phyloP scores from a whole-genome alignment of 75 land plant species.

The Larix kaempferi region DNA sequence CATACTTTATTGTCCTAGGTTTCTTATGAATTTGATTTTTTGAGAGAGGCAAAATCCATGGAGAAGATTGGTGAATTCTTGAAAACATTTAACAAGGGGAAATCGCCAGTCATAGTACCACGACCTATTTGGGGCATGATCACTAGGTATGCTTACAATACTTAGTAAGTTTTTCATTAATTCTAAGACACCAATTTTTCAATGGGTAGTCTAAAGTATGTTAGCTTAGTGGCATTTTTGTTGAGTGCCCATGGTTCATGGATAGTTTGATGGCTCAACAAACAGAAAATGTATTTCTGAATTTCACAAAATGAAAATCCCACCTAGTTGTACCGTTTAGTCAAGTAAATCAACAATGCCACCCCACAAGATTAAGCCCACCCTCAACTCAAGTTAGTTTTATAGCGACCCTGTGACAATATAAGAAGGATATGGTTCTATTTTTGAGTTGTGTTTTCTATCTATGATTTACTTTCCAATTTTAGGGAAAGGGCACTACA shows the following conservation, averaged over 20 bases:
- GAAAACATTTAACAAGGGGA: constrained; percentile 40
- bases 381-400: no score
- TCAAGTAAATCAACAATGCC: no score
- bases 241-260: neutral
- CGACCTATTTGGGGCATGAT: constrained; percentile 54
- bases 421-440: no score
- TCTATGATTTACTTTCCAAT: no score
- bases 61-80: constrained; percentile 70
- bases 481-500: no score
- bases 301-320: no score
- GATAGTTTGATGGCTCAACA: no score
- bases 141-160: constrained; percentile 53
- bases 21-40: constrained; percentile 91
- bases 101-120: constrained; percentile 72
- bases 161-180: neutral
- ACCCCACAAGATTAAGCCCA: no score
- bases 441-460: no score
- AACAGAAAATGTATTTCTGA: no score
- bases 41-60: constrained; percentile 89
- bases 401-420: no score
- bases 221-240: neutral
- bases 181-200: neutral
- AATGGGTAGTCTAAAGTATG: neutral
- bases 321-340: no score
- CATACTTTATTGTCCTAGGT: constrained; percentile 38